These are phyloP conservation scores for Ogataea nitratoaversa DNA, from an alignment of 805 yeast species.

Conservation along the genomic window DNA sequence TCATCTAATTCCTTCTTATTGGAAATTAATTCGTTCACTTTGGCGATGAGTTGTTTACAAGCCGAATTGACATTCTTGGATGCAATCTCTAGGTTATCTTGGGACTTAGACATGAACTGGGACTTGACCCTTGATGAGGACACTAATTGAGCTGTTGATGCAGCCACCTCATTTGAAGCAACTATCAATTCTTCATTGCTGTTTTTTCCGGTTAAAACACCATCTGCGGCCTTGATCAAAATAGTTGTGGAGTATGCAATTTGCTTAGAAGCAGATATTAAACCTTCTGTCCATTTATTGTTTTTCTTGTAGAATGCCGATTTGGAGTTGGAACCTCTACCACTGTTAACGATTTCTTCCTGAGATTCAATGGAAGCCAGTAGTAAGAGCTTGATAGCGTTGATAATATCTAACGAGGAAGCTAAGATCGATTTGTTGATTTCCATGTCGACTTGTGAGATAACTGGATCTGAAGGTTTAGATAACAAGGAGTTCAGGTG, in stretches of 20 bases:
- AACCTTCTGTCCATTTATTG: slow-evolving; percentile 91
- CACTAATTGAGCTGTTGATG: slow-evolving; percentile 87
- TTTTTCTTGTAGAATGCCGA: slow-evolving; percentile 82
- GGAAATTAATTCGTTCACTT: slow-evolving; percentile 38
- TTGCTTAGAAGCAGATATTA: slow-evolving; percentile 82
- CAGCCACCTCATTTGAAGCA: slow-evolving; percentile 88
- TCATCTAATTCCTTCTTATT: slow-evolving; percentile 30
- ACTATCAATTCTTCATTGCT: slow-evolving; percentile 82
- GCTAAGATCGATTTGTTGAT: slow-evolving; percentile 72
- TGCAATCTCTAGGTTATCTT: slow-evolving; percentile 65
- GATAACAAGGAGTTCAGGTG: slow-evolving; percentile 50
- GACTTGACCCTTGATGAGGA: slow-evolving; percentile 90
- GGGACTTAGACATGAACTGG: slow-evolving; percentile 68
- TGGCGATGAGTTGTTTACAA: slow-evolving; percentile 65
- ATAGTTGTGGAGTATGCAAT: slow-evolving; percentile 80
- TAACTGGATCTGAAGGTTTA: slow-evolving; percentile 45
- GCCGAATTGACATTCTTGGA: slow-evolving; percentile 70
- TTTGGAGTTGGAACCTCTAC: slow-evolving; percentile 59
- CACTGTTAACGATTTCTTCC: slow-evolving; percentile 63
- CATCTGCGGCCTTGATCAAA: slow-evolving; percentile 84
- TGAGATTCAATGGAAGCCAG: slow-evolving; percentile 78
- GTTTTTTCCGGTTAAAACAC: slow-evolving; percentile 56
- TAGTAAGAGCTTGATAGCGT: slow-evolving; percentile 69
- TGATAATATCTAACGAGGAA: slow-evolving; percentile 77
- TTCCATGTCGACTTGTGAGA: slow-evolving; percentile 55